Percentiles rank a stretch among this genome's conserved stretches.
Conservation (phyloP, 371 early-diverging fungal genomes). For the Syncephalastrum monosporum region DNA sequence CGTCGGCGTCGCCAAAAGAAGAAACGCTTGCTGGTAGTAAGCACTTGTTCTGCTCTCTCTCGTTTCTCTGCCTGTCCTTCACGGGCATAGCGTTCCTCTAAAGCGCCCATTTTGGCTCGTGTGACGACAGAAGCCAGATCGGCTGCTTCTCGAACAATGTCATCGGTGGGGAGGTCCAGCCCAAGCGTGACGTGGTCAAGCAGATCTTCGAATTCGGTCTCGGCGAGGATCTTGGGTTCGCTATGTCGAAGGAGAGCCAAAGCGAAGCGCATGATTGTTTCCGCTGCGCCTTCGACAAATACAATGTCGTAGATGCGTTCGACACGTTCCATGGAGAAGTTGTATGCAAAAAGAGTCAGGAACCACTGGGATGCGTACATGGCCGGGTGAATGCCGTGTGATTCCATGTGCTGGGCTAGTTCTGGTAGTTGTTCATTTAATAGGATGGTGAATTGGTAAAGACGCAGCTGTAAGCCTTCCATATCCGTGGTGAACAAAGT, state of each 20-base stretch:
- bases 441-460: conserved; percentile 83
- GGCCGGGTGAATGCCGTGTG: conserved; percentile 74
- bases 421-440: conserved; percentile 78
- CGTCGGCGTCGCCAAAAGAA: conserved; percentile 17
- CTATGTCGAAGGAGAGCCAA: conserved; percentile 85
- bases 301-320: conserved; percentile 82
- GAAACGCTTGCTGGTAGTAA: conserved; percentile 8
- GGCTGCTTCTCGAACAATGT: conserved; percentile 81
- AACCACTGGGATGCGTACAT: conserved; percentile 96
- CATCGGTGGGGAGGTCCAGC: conserved; percentile 32
- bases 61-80: conserved; percentile 42
- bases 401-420: conserved; percentile 68
- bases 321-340: conserved; percentile 76
- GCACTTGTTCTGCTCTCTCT: conserved; percentile 25
- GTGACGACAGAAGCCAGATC: conserved; percentile 66
- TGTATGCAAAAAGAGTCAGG: conserved; percentile 87
- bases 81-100: conserved; percentile 58
- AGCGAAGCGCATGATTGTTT: conserved; percentile 86
- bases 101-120: conserved; percentile 63
- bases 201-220: conserved; percentile 83
- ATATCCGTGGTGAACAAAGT: conserved; percentile 80
- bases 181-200: conserved; percentile 71
- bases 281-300: conserved; percentile 83
- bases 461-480: conserved; percentile 81
- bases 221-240: conserved; percentile 58